phyloP scores from a whole-genome alignment of 805 yeast genomes.

The Starmera amethionina region DNA sequence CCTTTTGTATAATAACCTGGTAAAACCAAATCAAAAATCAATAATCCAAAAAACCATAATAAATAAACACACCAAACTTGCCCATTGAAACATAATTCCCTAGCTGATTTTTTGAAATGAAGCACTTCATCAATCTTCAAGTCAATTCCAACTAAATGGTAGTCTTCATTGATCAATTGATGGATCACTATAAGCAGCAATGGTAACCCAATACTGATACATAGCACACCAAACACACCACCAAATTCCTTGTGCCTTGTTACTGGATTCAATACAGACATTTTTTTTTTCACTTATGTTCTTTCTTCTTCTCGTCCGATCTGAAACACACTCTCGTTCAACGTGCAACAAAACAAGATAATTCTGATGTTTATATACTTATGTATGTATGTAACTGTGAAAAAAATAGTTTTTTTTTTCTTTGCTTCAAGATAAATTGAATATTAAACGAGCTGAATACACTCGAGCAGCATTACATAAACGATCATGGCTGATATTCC shows the following conservation, averaged over 20 bases:
- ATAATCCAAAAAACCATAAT: constrained; percentile 63
- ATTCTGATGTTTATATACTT: too few relatives aligned
- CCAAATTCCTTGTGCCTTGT: constrained; percentile 68
- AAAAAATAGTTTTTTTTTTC: too few relatives aligned
- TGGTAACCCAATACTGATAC: constrained; percentile 62
- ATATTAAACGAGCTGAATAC: too few relatives aligned
- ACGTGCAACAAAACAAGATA: too few relatives aligned
- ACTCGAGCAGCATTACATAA: too few relatives aligned
- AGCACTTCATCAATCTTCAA: constrained; percentile 30
- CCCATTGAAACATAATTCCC: constrained; percentile 29
- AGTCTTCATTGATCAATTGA: constrained; percentile 50
- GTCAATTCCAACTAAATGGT: constrained; percentile 38
- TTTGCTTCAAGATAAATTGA: too few relatives aligned
- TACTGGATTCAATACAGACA: constrained; percentile 47
- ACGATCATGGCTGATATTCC: background rate
- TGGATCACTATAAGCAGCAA: constrained; percentile 47
- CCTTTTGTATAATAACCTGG: constrained; percentile 65
- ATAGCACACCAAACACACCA: constrained; percentile 68
- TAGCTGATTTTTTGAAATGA: constrained; percentile 25
- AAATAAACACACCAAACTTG: constrained; percentile 56
- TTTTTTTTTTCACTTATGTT: too few relatives aligned
- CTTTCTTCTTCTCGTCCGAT: too few relatives aligned
- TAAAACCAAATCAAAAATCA: constrained; percentile 49
- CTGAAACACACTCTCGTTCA: too few relatives aligned
- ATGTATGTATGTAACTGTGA: too few relatives aligned